These are phyloP conservation scores for Fagus crenata DNA, from an alignment of 306 rosid genomes.

Conservation along the genomic window DNA sequence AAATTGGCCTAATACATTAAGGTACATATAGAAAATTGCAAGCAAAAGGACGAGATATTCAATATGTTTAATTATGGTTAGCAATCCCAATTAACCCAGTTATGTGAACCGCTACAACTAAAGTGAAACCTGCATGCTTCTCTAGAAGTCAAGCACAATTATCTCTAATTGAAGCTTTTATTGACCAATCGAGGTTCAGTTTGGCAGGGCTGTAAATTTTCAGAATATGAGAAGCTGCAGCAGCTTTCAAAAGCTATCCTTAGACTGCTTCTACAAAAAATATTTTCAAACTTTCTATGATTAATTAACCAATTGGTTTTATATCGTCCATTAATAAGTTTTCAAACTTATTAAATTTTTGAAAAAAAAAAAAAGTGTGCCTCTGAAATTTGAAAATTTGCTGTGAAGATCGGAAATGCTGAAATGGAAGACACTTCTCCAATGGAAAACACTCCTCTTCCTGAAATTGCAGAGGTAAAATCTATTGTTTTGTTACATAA, in stretches of 20 bases:
- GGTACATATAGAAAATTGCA: not conserved
- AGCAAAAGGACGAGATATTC: not conserved
- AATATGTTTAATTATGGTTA: not conserved
- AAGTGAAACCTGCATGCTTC: not conserved
- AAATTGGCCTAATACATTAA: not conserved
- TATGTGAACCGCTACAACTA: not conserved
- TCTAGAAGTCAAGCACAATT: not conserved
- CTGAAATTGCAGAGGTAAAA: no score
- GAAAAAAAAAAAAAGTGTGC: no score
- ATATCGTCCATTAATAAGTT: no score
- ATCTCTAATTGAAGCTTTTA: not conserved
- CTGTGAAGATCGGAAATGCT: no score
- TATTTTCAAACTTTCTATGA: no score
- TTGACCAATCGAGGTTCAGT: not conserved
- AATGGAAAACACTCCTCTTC: no score
- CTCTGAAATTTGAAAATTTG: no score
- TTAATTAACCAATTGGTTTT: no score
- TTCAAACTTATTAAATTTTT: no score
- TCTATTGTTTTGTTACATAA: no score
- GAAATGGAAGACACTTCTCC: no score
- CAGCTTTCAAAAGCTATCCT: not conserved
- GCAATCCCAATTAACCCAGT: not conserved
- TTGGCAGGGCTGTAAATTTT: not conserved
- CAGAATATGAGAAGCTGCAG: not conserved
- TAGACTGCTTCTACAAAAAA: not conserved